phyloP scores from a whole-genome alignment of 108 stramenopile species.

The Fistulifera pelliculosa region DNA sequence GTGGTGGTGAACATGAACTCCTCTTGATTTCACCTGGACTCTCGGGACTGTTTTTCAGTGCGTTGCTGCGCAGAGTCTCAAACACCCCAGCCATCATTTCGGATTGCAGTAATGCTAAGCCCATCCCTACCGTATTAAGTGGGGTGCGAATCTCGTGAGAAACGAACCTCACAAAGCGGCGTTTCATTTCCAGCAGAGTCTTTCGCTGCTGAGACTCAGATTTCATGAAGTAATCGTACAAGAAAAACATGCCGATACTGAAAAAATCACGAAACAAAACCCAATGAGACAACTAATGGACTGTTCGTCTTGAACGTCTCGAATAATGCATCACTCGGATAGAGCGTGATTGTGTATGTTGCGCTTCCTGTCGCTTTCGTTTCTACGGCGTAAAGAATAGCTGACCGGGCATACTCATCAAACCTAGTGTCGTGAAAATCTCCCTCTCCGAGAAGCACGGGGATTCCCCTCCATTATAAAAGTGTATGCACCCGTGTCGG shows the following conservation, averaged over 20 bases:
- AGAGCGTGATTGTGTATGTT: background rate
- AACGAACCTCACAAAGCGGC: constrained; percentile 37
- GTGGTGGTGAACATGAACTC: no score
- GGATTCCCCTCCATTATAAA: constrained; percentile 14
- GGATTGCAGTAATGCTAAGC: constrained; percentile 23
- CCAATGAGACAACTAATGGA: constrained; percentile 21
- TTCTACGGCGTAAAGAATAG: no score
- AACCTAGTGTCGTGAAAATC: constrained; percentile 21
- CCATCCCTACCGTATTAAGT: constrained; percentile 43
- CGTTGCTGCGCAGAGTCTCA: background rate
- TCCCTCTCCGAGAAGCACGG: constrained; percentile 9
- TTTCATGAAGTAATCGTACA: constrained; percentile 43
- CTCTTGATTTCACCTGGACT: background rate
- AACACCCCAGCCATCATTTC: constrained; percentile 13
- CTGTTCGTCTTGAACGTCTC: constrained; percentile 18
- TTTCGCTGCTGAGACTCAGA: constrained; percentile 28
- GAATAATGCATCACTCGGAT: constrained; percentile 24
- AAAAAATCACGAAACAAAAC: constrained; percentile 28
- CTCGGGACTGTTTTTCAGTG: background rate
- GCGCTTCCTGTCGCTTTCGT: background rate
- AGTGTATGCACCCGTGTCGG: constrained; percentile 5
- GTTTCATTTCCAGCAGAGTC: constrained; percentile 33
- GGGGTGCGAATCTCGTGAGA: constrained; percentile 49
- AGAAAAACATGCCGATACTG: constrained; percentile 27
- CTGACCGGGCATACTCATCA: background rate